Evolutionary conservation across 345 rosid genomes (phyloP), one percentile per base, ranked within the genome.

Genomic region (Aethionema arabicum): DNA sequence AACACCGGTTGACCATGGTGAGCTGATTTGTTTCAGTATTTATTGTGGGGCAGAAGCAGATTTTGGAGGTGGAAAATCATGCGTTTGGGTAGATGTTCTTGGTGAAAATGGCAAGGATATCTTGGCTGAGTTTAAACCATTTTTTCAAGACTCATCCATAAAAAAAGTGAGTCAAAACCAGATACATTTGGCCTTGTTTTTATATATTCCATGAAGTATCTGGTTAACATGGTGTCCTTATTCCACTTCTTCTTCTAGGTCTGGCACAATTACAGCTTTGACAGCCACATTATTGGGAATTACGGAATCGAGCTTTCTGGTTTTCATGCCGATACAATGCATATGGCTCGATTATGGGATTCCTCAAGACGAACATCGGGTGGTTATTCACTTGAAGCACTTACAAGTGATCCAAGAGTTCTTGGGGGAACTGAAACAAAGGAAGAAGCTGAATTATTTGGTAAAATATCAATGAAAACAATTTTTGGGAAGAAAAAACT

Each of bases 191-290:
- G 53, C 29, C 32, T 13, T 27, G 16, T 14, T 49, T 48, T 9
- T 49, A 39, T 49, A 11, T 49, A 11, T 48, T 37, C 36, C 16
- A 33, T 37, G 33, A 47, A 3, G 12, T 40, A 32, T 39, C 43
- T 57, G 49, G 11, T 16, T 57, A 30, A 46, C 2, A 14, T 58
- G 36, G 51, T 59, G 43, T 59, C 32, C 46, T 39, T 41, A 6
- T 58, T 47, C 49, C 5, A 4, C 43, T 39, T 56, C 47, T 15
- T 49, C 71, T n/a, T 68, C 55, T 63, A 93, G 99, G 97, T 93
- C 36, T 93, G 99, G 97, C 99, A 93, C 80, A 93, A 87, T 73
- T 93, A 90, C 69, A 90, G 99, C 85, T 93, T 93, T 56, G 99
- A 93, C 68, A 81, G 66, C 66, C 99, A 93, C 72, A 78, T 90